These are phyloP conservation scores for Crepidotus variabilis DNA, from an alignment of 768 basidiomycete genomes.

Conservation along the genomic window DNA sequence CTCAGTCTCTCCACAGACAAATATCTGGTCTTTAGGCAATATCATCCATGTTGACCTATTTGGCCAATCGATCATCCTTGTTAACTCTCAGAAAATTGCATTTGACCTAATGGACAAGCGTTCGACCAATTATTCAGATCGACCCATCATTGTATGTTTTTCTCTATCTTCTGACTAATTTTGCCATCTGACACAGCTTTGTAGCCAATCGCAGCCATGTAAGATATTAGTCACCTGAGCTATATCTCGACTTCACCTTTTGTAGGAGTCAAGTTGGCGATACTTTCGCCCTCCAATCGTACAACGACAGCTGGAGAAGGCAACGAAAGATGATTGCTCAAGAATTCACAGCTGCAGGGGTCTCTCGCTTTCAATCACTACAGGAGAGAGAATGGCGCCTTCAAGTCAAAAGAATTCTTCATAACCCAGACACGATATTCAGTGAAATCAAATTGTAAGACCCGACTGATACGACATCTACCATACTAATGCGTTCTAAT, in stretches of 20 bases:
- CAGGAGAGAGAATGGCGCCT: constrained; percentile 18
- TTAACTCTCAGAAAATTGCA: constrained; percentile 27
- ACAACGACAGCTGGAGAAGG: constrained; percentile 34
- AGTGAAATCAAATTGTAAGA: constrained; percentile 26
- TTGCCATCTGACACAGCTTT: not conserved
- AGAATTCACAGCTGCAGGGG: constrained; percentile 14
- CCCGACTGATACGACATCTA: not conserved
- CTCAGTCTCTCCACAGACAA: no score
- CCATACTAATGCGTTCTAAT: not conserved
- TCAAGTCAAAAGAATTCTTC: constrained; percentile 16
- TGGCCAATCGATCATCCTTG: constrained; percentile 31
- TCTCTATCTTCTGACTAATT: not conserved
- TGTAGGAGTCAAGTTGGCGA: not conserved
- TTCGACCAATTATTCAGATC: constrained; percentile 36
- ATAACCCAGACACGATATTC: constrained; percentile 23
- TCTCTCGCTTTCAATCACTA: constrained; percentile 13
- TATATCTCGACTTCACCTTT: not conserved
- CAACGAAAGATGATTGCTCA: constrained; percentile 27
- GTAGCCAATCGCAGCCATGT: constrained; percentile 1
- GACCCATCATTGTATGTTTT: constrained; percentile 8
- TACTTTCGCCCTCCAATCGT: constrained; percentile 11
- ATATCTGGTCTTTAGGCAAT: not conserved
- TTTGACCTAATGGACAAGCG: constrained; percentile 38
- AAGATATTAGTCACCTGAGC: not conserved
- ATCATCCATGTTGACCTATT: constrained; percentile 28